Evolutionary conservation across 1,139 yeast species (phyloP), one percentile per base, ranked within the genome.

Genomic region (Magnusiomyces suaveolens): DNA sequence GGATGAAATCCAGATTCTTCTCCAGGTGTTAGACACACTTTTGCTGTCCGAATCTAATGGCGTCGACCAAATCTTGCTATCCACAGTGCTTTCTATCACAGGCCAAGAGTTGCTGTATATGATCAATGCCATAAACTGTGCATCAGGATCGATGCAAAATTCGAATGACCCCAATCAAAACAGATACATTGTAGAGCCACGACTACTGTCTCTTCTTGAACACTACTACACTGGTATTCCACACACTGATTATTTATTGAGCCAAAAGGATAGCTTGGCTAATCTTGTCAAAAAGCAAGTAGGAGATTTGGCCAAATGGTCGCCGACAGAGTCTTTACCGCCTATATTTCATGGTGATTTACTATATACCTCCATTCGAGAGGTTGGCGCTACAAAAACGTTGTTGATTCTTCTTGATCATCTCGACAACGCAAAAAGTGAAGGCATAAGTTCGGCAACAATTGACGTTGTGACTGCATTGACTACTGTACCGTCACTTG

Each of bases 371-470:
- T 78, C 61, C 58, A 68, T 69, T 59, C 67, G 64, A 63, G 70
- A 63, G 75, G 80, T 66, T 78, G 82, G 68, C 82, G 86, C 81
- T 75, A 79, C 74, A 87, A 54, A 55, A 8, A 64, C 64, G 2
- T 52, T 65, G 18, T 53, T 57, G 29, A 54, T 60, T 25, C 47
- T 66, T 32, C 56, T 66, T 14, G 66, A 63, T 33, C 65, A 62
- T 51, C 57, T 66, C 8, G 64, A 62, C 18, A 54, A 57, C n/a
- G 62, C 66, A 14, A 47, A 47, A 32, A 20, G 21, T 8, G 16
- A 24, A 18, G 50, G 41, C 3, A 21, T 33, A 4, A 16, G 23
- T 33, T 14, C 24, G 2, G 50, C 43, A 4, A 36, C 50, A 33
- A 18, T 47, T 47, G 50, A 47, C 14, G 41, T 36, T 4, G 41